These are phyloP conservation scores for Eutrema salsugineum DNA, from an alignment of 441 rosid genomes.

Conservation along the genomic window DNA sequence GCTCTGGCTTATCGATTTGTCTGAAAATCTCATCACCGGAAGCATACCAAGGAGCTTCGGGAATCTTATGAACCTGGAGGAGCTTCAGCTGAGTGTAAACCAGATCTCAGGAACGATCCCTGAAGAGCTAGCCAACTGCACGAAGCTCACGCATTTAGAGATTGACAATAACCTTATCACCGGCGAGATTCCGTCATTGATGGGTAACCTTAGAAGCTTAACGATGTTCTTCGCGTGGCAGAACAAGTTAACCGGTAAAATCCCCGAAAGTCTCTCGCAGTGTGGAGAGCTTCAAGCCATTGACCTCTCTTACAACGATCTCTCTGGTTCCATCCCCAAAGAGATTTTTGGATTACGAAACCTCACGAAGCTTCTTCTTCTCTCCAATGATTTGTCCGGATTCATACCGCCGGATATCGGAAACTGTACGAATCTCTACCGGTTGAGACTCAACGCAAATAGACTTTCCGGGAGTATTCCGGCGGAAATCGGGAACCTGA, in stretches of 20 bases:
- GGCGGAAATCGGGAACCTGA: constrained; percentile 46
- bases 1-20: constrained; percentile 68
- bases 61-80: constrained; percentile 66
- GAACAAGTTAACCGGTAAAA: constrained; percentile 68
- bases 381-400: constrained; percentile 55
- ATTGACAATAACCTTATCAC: constrained; percentile 69
- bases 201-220: constrained; percentile 60
- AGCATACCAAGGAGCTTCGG: constrained; percentile 71
- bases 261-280: constrained; percentile 59
- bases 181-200: constrained; percentile 65
- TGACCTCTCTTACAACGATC: constrained; percentile 78
- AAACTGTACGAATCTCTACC: constrained; percentile 45
- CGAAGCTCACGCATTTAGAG: constrained; percentile 63
- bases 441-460: constrained; percentile 48
- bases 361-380: constrained; percentile 74
- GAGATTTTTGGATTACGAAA: constrained; percentile 62
- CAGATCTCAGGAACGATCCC: constrained; percentile 74
- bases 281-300: constrained; percentile 83
- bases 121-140: constrained; percentile 58
- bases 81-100: constrained; percentile 83
- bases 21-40: constrained; percentile 69
- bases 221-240: constrained; percentile 84
- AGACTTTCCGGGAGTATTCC: constrained; percentile 51
- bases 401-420: constrained; percentile 56
- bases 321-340: constrained; percentile 72